Percentiles rank a stretch among this genome's conserved stretches.
Evolutionary conservation across 805 yeast species (phyloP).

Genomic region (Candida ficus): DNA sequence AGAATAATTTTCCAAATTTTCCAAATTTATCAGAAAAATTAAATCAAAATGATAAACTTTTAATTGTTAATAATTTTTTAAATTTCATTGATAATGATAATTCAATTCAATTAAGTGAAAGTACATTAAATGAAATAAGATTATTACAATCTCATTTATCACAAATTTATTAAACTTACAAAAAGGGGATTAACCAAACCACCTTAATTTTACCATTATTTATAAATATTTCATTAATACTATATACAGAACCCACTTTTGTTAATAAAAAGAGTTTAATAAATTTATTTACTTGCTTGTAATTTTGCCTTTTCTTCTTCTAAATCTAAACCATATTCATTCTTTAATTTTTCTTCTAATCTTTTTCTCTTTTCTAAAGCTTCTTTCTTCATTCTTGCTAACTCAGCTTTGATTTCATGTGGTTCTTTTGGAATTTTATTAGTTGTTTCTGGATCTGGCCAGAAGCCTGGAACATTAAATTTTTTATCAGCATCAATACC

Average conservation of each 20-base stretch:
- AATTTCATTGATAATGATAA: slow-evolving; percentile 9
- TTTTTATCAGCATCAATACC: slow-evolving; percentile 88
- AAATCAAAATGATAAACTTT: slow-evolving; percentile 4
- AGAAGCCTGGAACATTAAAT: slow-evolving; percentile 87
- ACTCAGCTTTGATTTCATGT: slow-evolving; percentile 84
- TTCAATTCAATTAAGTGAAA: slow-evolving; percentile 2
- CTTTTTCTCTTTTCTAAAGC: slow-evolving; percentile 66
- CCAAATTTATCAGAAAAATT: no score
- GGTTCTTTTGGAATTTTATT: slow-evolving; percentile 92
- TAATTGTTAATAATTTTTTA: slow-evolving; percentile 11
- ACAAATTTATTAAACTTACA: no score
- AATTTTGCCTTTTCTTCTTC: slow-evolving; percentile 39
- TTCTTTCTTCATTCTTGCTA: slow-evolving; percentile 80
- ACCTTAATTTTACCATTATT: no score
- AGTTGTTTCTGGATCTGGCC: slow-evolving; percentile 94
- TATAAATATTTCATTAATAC: no score
- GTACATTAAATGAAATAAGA: slow-evolving; percentile 8
- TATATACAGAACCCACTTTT: no score
- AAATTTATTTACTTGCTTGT: slow-evolving; percentile 10
- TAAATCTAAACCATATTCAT: slow-evolving; percentile 56
- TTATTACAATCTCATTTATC: background rate
- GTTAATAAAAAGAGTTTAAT: no score
- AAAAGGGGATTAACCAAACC: no score
- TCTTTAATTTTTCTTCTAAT: slow-evolving; percentile 65
- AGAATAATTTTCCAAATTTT: no score